Percentiles rank a stretch among this genome's conserved stretches.
phyloP scores from a whole-genome alignment of 495 filamentous ascomycete genomes.

The Aspergillus leporis region DNA sequence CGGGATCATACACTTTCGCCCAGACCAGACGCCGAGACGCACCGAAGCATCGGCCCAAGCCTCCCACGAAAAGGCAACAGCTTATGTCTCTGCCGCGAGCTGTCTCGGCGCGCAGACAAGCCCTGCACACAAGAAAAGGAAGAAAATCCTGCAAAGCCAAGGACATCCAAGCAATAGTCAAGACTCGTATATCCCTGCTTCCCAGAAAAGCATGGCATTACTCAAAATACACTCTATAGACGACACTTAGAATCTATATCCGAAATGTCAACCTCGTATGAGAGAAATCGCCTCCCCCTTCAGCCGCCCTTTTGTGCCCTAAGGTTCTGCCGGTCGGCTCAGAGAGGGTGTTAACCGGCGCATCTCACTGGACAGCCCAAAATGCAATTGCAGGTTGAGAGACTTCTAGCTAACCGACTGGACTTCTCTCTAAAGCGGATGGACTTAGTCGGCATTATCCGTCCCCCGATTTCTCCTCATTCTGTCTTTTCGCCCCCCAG shows the following conservation, averaged over 20 bases:
- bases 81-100: not conserved
- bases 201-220: constrained; percentile 13
- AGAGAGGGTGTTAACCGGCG: not conserved
- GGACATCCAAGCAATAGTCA: constrained; percentile 8
- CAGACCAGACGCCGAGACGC: not conserved
- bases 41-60: constrained; percentile 1
- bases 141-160: not conserved
- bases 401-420: not conserved
- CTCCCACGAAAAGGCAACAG: constrained; percentile 1
- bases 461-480: not conserved
- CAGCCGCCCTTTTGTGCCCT: not conserved
- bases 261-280: not conserved
- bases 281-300: not conserved
- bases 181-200: not conserved
- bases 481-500: not conserved
- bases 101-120: constrained; percentile 1
- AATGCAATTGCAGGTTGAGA: not conserved
- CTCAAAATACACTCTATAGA: constrained; percentile 10
- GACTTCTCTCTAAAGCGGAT: not conserved
- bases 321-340: not conserved
- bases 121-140: not conserved
- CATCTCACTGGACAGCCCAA: not conserved
- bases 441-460: not conserved
- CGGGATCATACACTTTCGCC: not conserved
- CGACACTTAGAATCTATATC: not conserved